A percentile compares a stretch with the other conserved stretches of the same genome.
These are phyloP conservation scores for Stentor coeruleus DNA, from an alignment of 73 alveolate genomes.

Conservation along the genomic window DNA sequence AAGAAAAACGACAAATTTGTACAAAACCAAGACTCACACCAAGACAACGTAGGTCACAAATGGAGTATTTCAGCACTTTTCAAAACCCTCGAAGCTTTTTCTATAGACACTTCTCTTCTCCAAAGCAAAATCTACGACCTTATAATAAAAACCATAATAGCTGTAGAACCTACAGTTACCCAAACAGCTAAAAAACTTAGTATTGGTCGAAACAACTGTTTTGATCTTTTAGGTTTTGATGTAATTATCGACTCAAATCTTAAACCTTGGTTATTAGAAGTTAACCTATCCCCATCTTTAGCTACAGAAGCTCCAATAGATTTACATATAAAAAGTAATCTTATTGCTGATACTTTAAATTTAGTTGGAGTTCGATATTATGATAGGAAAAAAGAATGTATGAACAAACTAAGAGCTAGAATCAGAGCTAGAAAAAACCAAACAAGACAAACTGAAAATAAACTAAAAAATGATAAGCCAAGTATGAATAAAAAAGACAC, in stretches of 20 bases:
- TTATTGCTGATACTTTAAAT: slow-evolving; percentile 74
- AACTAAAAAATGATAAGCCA: too few relatives aligned
- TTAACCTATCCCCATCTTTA: slow-evolving; percentile 73
- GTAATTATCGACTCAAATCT: slow-evolving; percentile 63
- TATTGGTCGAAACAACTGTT: slow-evolving; percentile 64
- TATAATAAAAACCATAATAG: slow-evolving; percentile 55
- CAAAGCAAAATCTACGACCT: slow-evolving; percentile 73
- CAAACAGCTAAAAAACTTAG: slow-evolving; percentile 58
- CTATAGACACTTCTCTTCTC: slow-evolving; percentile 57
- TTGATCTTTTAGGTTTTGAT: slow-evolving; percentile 75
- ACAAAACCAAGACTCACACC: slow-evolving; percentile 36
- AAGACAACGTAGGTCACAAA: slow-evolving; percentile 51
- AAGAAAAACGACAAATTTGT: slow-evolving; percentile 43
- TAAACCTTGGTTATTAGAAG: slow-evolving; percentile 83
- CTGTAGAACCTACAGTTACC: slow-evolving; percentile 59
- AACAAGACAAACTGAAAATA: too few relatives aligned
- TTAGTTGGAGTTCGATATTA: slow-evolving; percentile 56
- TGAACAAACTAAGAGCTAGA: slow-evolving; percentile 43
- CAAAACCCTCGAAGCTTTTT: slow-evolving; percentile 61
- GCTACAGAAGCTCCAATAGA: slow-evolving; percentile 80
- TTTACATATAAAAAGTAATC: slow-evolving; percentile 65
- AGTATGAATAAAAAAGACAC: too few relatives aligned
- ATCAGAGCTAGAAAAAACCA: too few relatives aligned
- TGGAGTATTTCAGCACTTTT: slow-evolving; percentile 40
- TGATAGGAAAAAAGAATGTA: slow-evolving; percentile 48